Evolutionary conservation across 2,329 filamentous ascomycete genomes (phyloP), one percentile per base, ranked within the genome.

Genomic region (Fusarium sp.): DNA sequence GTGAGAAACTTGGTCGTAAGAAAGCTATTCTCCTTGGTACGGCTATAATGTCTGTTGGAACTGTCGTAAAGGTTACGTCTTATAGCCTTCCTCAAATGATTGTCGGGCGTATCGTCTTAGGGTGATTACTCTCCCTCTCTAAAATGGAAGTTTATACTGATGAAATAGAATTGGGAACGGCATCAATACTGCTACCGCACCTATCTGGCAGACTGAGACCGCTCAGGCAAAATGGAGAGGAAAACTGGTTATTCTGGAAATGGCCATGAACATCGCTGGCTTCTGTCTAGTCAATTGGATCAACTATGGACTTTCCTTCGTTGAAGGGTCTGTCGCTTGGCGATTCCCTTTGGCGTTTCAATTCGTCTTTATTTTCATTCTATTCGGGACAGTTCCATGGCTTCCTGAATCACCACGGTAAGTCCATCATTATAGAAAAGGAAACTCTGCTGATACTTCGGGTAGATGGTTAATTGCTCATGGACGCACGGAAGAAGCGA

Each of bases 271-370:
- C 11, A 65, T 70, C 21, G 57, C 67, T 3, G 70, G 70, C 3
- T 59, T 67, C 31, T 66, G 42, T 6, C 59, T 71, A 4, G 58
- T 65, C 12, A 69, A 82, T 60, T 83, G 79, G 81, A 75, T 82
- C 26, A 81, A 76, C 48, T 82, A 79, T 48, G 80, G 76, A 2
- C 59, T 82, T 7, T 81, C 79, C 1, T 78, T 78, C 53, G 54
- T 65, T 4, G 23, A 77, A 77, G 39, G 65, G 72, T 49, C 74
- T 23, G 59, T 80, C 42, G 74, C 80, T 56, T 83, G 82, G 81
- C 72, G 83, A 21, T 81, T 84, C 60, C 78, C 83, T 48, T 69
- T 85, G 2, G 82, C 81, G 1, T 80, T 84, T 59, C 82, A 85
- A 59, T 77, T 83, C 23, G 53, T 84, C 25, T 84, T 84, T 65